These are phyloP conservation scores for Ceratocystiopsis minuta DNA, from an alignment of 2,329 filamentous ascomycete genomes.

Conservation along the genomic window DNA sequence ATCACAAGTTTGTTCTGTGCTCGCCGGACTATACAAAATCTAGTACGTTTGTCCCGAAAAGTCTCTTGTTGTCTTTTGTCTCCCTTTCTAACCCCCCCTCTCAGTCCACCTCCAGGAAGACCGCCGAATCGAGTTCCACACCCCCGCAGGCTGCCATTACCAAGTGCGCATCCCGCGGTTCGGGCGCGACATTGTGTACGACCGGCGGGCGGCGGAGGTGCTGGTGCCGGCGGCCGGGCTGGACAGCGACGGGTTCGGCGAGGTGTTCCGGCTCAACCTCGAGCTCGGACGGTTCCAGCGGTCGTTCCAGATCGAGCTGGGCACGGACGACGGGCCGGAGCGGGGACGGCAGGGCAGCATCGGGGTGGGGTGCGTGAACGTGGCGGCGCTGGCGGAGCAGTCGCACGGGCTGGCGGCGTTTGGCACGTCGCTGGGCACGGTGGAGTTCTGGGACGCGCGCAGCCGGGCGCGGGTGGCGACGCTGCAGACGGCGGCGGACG, in stretches of 20 bases:
- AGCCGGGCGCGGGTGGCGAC: slow-evolving; percentile 67
- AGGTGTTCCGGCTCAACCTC: slow-evolving; percentile 83
- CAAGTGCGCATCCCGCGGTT: slow-evolving; percentile 81
- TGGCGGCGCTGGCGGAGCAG: slow-evolving; percentile 67
- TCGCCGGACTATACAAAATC: slow-evolving; percentile 89
- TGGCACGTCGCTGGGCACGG: slow-evolving; percentile 83
- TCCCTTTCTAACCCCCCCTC: neutral
- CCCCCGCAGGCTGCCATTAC: slow-evolving; percentile 72
- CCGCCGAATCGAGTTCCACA: slow-evolving; percentile 83
- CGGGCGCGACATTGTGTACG: slow-evolving; percentile 76
- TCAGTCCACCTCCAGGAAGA: slow-evolving; percentile 74
- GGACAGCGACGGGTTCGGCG: slow-evolving; percentile 68
- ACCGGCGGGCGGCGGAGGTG: slow-evolving; percentile 64
- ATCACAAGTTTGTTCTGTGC: slow-evolving; percentile 77
- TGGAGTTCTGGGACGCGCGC: slow-evolving; percentile 90
- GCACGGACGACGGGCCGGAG: slow-evolving; percentile 57
- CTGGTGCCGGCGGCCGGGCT: slow-evolving; percentile 77
- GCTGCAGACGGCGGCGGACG: slow-evolving; percentile 37
- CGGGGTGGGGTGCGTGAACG: slow-evolving; percentile 70
- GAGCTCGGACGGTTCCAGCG: slow-evolving; percentile 90
- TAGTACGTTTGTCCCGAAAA: slow-evolving; percentile 6
- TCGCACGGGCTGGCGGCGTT: slow-evolving; percentile 86
- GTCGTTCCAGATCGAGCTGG: slow-evolving; percentile 80
- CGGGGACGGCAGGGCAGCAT: slow-evolving; percentile 76
- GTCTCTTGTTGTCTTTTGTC: neutral